Percentiles rank a stretch among this genome's conserved stretches.
phyloP scores from a whole-genome alignment of 106 monocot species.

The Hemerocallis citrina region DNA sequence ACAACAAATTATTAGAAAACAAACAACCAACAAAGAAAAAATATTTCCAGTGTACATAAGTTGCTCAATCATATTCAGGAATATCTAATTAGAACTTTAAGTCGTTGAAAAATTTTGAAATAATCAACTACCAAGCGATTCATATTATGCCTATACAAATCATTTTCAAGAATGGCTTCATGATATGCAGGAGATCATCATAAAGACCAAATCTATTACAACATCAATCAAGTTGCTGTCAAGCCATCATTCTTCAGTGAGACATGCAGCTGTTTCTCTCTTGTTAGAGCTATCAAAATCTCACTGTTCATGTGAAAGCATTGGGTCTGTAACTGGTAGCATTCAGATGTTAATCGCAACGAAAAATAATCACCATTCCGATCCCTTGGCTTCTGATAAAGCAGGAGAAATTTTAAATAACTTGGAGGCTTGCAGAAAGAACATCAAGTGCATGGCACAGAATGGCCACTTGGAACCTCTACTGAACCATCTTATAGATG shows the following conservation, averaged over 20 bases:
- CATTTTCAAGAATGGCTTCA: neutral
- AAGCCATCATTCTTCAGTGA: conserved; percentile 33
- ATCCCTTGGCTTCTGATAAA: conserved; percentile 29
- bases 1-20: too few relatives aligned
- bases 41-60: too few relatives aligned
- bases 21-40: too few relatives aligned
- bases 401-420: conserved; percentile 41
- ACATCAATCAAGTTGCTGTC: conserved; percentile 42
- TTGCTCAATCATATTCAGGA: too few relatives aligned
- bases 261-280: conserved; percentile 40
- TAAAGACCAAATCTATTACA: conserved; percentile 27
- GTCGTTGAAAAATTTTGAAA: too few relatives aligned
- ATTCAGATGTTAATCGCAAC: conserved; percentile 44
- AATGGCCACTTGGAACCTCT: conserved; percentile 61
- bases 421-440: conserved; percentile 43
- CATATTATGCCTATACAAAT: neutral
- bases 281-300: conserved; percentile 55
- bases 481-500: conserved; percentile 42
- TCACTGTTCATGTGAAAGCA: conserved; percentile 20
- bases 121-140: too few relatives aligned
- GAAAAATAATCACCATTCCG: conserved; percentile 29
- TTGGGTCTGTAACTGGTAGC: conserved; percentile 34
- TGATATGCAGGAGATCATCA: conserved; percentile 39
- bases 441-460: conserved; percentile 58
- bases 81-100: too few relatives aligned